phyloP scores from a whole-genome alignment of 768 basidiomycete genomes.

The Jaapia argillacea region DNA sequence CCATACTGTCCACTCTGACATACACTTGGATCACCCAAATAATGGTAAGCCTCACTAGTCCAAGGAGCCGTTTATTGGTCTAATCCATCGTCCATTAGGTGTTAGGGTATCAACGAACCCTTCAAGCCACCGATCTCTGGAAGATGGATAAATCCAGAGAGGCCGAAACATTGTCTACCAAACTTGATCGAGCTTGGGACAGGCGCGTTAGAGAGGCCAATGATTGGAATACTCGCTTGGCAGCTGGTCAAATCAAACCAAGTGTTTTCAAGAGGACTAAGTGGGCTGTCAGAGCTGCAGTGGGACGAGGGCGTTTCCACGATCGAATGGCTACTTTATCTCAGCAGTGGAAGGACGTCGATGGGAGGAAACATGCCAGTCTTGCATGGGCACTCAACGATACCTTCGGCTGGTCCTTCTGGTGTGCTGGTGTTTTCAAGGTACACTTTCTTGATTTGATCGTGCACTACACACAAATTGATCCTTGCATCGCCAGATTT shows the following conservation, averaged over 20 bases:
- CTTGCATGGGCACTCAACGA: slow-evolving; percentile 54
- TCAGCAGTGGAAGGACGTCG: slow-evolving; percentile 32
- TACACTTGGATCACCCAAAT: slow-evolving; percentile 58
- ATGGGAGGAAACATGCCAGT: slow-evolving; percentile 38
- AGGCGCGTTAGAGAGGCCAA: slow-evolving; percentile 35
- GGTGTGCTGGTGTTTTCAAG: slow-evolving; percentile 55
- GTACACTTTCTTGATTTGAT: slow-evolving; percentile 14
- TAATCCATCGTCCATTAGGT: slow-evolving; percentile 9
- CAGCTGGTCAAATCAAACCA: slow-evolving; percentile 33
- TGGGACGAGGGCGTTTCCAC: slow-evolving; percentile 7
- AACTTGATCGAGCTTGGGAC: slow-evolving; percentile 47
- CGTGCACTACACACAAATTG: background rate
- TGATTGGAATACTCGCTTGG: slow-evolving; percentile 45
- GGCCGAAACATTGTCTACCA: slow-evolving; percentile 35
- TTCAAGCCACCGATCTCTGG: slow-evolving; percentile 72
- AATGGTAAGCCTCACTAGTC: too few relatives aligned
- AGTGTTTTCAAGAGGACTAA: slow-evolving; percentile 22
- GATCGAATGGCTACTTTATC: slow-evolving; percentile 23
- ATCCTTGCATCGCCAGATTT: slow-evolving; percentile 26
- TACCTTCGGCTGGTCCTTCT: slow-evolving; percentile 46
- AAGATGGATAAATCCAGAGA: slow-evolving; percentile 44
- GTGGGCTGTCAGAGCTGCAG: slow-evolving; percentile 28
- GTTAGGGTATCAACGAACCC: slow-evolving; percentile 60
- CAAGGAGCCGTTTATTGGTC: slow-evolving; percentile 10
- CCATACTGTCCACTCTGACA: slow-evolving; percentile 47